Percentiles rank a stretch among this genome's conserved stretches.
phyloP scores from a whole-genome alignment of 225 moss, liverwort and hornwort genomes.

The Thuidium tamariscinum region DNA sequence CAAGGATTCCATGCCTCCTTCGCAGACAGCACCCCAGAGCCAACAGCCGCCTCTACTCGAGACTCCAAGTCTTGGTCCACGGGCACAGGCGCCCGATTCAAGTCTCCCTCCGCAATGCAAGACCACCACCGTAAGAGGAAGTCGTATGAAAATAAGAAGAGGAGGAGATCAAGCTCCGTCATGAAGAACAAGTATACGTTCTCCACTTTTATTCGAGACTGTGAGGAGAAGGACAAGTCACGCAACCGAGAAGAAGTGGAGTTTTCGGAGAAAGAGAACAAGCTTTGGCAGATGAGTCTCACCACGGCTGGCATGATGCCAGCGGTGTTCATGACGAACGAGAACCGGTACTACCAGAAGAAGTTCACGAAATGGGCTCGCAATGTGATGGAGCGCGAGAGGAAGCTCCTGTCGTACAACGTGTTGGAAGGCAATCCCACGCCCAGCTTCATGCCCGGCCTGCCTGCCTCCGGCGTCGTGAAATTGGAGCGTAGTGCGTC shows the following conservation, averaged over 20 bases:
- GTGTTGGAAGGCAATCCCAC: constrained; percentile 19
- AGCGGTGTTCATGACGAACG: constrained; percentile 44
- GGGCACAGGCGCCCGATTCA: constrained; percentile 26
- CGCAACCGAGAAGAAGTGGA: constrained; percentile 34
- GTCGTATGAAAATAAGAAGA: not conserved
- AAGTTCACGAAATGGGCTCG: constrained; percentile 76
- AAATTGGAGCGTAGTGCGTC: constrained; percentile 27
- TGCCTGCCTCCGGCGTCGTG: constrained; percentile 21
- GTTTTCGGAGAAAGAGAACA: constrained; percentile 69
- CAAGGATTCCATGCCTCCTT: constrained; percentile 25
- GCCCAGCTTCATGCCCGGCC: constrained; percentile 52
- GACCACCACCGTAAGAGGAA: constrained; percentile 3
- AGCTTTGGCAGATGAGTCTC: constrained; percentile 68
- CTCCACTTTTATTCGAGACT: constrained; percentile 42
- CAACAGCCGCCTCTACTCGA: not conserved
- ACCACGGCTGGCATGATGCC: constrained; percentile 40
- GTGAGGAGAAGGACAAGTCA: constrained; percentile 32
- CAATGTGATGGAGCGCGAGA: constrained; percentile 61
- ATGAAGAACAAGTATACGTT: constrained; percentile 46
- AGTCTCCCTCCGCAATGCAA: constrained; percentile 24
- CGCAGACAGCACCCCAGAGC: constrained; percentile 7
- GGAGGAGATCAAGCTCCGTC: constrained; percentile 7
- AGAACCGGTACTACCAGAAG: constrained; percentile 44
- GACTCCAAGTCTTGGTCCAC: not conserved
- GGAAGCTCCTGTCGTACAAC: constrained; percentile 44